Evolutionary conservation across 768 basidiomycete genomes (phyloP).

Genomic region (Pisolithus marmoratus): DNA sequence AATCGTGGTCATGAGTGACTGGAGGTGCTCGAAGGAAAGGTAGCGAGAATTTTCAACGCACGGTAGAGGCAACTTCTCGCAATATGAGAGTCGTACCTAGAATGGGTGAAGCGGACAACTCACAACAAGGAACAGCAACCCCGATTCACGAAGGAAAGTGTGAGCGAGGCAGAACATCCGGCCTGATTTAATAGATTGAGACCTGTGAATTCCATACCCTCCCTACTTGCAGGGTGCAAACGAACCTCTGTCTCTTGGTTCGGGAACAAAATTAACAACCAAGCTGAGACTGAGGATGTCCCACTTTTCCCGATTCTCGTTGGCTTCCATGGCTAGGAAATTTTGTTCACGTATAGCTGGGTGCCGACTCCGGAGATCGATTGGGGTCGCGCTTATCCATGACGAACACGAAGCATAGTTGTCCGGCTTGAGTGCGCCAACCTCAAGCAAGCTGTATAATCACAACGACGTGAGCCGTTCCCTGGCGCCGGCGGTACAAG

Average conservation of each 20-base stretch:
- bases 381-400: slow-evolving; percentile 73
- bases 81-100: slow-evolving; percentile 6
- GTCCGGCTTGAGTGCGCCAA: slow-evolving; percentile 81
- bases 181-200: slow-evolving; percentile 35
- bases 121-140: slow-evolving; percentile 68
- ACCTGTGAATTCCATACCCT: not conserved
- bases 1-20: slow-evolving; percentile 49
- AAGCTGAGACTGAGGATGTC: slow-evolving; percentile 80
- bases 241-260: slow-evolving; percentile 67
- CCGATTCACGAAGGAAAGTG: slow-evolving; percentile 45
- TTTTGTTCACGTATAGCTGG: slow-evolving; percentile 82
- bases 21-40: slow-evolving; percentile 54
- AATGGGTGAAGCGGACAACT: slow-evolving; percentile 16
- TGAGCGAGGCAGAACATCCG: slow-evolving; percentile 64
- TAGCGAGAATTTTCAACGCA: slow-evolving; percentile 87
- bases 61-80: slow-evolving; percentile 69
- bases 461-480: too few relatives aligned
- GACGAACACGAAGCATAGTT: slow-evolving; percentile 62
- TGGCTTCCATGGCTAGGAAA: slow-evolving; percentile 60
- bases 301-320: slow-evolving; percentile 53
- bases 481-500: not conserved
- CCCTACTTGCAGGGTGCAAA: too few relatives aligned
- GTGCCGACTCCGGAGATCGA: slow-evolving; percentile 82
- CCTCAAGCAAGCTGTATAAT: slow-evolving; percentile 66
- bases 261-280: slow-evolving; percentile 85